Conservation (phyloP, 2,329 filamentous ascomycete genomes). For the Pyricularia pennisetigena region DNA sequence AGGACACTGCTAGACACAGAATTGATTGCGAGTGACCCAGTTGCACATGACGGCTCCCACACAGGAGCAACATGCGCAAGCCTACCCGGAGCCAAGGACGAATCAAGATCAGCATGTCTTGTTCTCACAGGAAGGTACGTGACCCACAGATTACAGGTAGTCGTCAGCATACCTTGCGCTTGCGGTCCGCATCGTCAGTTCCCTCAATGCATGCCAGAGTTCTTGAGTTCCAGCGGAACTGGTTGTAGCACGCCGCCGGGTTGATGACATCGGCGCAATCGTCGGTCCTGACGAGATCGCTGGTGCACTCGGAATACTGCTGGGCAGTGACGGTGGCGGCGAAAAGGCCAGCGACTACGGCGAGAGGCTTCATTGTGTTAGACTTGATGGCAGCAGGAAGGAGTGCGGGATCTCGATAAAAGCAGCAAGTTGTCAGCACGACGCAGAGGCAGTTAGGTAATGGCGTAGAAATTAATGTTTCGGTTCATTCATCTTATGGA, state of each 20-base stretch:
- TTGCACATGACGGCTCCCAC: conserved; percentile 24
- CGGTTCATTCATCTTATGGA: not conserved
- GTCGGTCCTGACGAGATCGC: conserved; percentile 22
- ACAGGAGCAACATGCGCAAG: conserved; percentile 26
- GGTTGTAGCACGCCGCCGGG: conserved; percentile 29
- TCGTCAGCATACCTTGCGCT: conserved; percentile 18
- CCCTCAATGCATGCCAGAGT: conserved; percentile 27
- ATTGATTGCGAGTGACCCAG: conserved; percentile 20
- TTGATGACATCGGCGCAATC: conserved; percentile 29
- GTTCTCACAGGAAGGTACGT: not conserved
- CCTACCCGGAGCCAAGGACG: conserved; percentile 11
- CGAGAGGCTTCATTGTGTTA: not conserved
- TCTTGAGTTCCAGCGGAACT: conserved; percentile 19
- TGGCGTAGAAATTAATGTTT: not conserved
- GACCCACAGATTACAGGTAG: too few relatives aligned
- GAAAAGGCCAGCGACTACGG: conserved; percentile 8
- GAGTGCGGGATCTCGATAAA: not conserved
- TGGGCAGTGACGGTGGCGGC: conserved; percentile 15
- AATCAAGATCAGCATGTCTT: not conserved
- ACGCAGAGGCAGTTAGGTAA: not conserved
- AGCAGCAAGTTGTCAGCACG: not conserved
- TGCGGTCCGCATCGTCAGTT: conserved; percentile 19
- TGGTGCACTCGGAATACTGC: conserved; percentile 19
- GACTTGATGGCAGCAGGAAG: not conserved
- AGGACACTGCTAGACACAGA: not conserved